These are phyloP conservation scores for Cryptosporidium ryanae DNA, from an alignment of 169 alveolate genomes.

Conservation along the genomic window DNA sequence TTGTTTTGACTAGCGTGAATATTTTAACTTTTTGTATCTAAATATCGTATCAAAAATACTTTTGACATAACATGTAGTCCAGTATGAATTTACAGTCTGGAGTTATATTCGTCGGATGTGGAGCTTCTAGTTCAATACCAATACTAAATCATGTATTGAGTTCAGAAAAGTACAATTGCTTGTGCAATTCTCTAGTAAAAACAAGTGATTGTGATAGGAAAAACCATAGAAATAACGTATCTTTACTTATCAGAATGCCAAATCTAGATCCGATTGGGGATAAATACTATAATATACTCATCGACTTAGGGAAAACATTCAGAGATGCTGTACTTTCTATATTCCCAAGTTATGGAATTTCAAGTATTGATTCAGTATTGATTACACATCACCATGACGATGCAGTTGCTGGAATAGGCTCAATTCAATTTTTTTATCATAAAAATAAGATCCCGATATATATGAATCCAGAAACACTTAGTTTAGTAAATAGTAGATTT, in stretches of 20 bases:
- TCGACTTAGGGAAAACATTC: slow-evolving; percentile 80
- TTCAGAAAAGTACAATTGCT: slow-evolving; percentile 39
- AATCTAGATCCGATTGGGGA: neutral
- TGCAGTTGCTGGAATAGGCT: slow-evolving; percentile 79
- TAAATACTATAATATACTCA: slow-evolving; percentile 20
- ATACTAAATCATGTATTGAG: slow-evolving; percentile 52
- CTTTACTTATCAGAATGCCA: slow-evolving; percentile 60
- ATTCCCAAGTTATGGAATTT: slow-evolving; percentile 38
- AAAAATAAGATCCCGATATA: slow-evolving; percentile 34
- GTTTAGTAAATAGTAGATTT: slow-evolving; percentile 2
- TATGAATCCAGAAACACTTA: slow-evolving; percentile 47
- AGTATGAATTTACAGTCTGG: slow-evolving; percentile 45
- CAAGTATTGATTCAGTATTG: slow-evolving; percentile 75
- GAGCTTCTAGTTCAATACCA: slow-evolving; percentile 73
- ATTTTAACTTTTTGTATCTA: too few relatives aligned
- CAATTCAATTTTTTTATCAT: neutral
- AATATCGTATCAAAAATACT: too few relatives aligned
- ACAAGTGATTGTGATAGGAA: neutral
- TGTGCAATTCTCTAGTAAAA: slow-evolving; percentile 8
- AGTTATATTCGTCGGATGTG: slow-evolving; percentile 49
- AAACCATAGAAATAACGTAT: slow-evolving; percentile 55
- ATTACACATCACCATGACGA: slow-evolving; percentile 79
- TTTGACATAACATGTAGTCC: too few relatives aligned
- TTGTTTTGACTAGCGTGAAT: too few relatives aligned
- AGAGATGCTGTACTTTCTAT: slow-evolving; percentile 76